These are phyloP conservation scores for Coniochaeta sp. DNA, from an alignment of 2,329 filamentous ascomycete species.

Conservation along the genomic window DNA sequence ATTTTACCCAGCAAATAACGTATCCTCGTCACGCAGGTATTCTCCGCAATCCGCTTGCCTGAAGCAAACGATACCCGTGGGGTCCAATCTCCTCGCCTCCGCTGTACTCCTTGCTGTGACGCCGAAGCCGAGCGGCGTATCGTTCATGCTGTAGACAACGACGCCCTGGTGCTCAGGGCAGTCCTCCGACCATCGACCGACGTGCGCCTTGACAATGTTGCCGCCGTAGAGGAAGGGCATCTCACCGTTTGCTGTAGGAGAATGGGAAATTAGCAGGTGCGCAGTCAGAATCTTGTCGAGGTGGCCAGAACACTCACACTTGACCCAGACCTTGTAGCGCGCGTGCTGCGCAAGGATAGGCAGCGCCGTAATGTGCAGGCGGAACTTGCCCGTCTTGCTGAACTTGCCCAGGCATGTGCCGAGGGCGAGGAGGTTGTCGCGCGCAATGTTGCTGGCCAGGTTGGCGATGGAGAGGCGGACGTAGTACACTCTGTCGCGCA, in stretches of 20 bases:
- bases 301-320: conserved; percentile 30
- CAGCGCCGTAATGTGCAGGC: conserved; percentile 82
- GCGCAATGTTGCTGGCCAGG: conserved; percentile 76
- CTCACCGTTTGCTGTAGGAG: conserved; percentile 66
- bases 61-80: conserved; percentile 84
- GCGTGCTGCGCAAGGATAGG: conserved; percentile 86
- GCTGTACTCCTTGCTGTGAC: conserved; percentile 82
- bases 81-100: conserved; percentile 77
- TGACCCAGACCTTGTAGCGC: conserved; percentile 95
- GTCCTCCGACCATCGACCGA: conserved; percentile 83
- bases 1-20: conserved; percentile 46
- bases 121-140: conserved; percentile 89
- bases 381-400: conserved; percentile 93
- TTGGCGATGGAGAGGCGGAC: conserved; percentile 86
- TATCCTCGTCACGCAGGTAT: conserved; percentile 79
- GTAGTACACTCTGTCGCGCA: conserved; percentile 75
- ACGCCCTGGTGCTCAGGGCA: conserved; percentile 90
- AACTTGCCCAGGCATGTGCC: conserved; percentile 89
- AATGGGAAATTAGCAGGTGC: not conserved
- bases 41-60: conserved; percentile 91
- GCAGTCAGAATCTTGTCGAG: not conserved
- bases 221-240: conserved; percentile 97
- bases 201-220: conserved; percentile 65
- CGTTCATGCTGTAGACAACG: conserved; percentile 85
- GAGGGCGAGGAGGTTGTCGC: conserved; percentile 76